Evolutionary conservation across 495 filamentous ascomycete genomes (phyloP).

Genomic region (Aspergillus leporis): DNA sequence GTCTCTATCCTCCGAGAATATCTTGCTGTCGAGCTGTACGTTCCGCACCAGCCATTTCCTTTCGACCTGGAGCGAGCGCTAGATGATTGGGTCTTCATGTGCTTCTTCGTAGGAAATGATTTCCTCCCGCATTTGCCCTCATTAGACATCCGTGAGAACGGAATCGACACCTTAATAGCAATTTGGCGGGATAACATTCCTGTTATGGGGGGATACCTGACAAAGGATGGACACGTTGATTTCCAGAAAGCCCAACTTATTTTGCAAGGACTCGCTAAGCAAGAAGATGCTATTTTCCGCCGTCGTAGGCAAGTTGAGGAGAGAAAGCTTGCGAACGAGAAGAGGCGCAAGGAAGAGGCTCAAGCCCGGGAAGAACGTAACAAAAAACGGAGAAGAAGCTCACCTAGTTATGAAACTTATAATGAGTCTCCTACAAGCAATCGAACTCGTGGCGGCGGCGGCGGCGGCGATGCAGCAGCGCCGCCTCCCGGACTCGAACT

Average conservation of each 20-base stretch:
- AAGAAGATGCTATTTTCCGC: slow-evolving; percentile 92
- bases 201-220: slow-evolving; percentile 90
- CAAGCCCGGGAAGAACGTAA: slow-evolving; percentile 50
- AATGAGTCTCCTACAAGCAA: slow-evolving; percentile 26
- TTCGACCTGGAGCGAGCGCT: slow-evolving; percentile 94
- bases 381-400: slow-evolving; percentile 45
- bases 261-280: slow-evolving; percentile 83
- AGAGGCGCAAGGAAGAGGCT: slow-evolving; percentile 72
- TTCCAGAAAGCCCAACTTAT: slow-evolving; percentile 86
- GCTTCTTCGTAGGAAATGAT: slow-evolving; percentile 99
- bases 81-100: slow-evolving; percentile 99
- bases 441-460: slow-evolving; percentile 31
- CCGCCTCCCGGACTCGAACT: slow-evolving; percentile 50
- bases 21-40: slow-evolving; percentile 81
- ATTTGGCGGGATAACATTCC: slow-evolving; percentile 96
- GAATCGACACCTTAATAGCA: slow-evolving; percentile 91
- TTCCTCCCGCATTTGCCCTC: slow-evolving; percentile 96
- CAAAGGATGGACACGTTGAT: slow-evolving; percentile 90
- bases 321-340: slow-evolving; percentile 72
- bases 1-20: slow-evolving; percentile 92
- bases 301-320: slow-evolving; percentile 82
- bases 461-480: slow-evolving; percentile 32
- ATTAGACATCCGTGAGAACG: slow-evolving; percentile 94
- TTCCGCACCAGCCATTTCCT: slow-evolving; percentile 75
- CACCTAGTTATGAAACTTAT: slow-evolving; percentile 44